Evolutionary conservation across 2,329 filamentous ascomycete species (phyloP).

Genomic region (Ceratocystis albifundus): DNA sequence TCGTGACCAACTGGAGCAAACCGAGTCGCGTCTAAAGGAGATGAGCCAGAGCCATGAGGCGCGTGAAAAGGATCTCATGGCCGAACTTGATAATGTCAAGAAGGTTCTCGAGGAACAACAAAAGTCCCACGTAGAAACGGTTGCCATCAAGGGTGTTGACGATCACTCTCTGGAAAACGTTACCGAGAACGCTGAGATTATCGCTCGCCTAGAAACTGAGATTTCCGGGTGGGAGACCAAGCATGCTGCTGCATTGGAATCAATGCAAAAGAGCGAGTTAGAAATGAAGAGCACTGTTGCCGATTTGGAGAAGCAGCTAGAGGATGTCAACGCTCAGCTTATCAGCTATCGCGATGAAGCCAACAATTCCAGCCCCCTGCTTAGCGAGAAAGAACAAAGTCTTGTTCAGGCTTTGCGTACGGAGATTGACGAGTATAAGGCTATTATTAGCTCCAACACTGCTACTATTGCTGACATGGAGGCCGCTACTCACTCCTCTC

Average conservation of each 20-base stretch:
- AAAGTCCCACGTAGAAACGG: constrained; percentile 11
- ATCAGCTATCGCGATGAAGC: constrained; percentile 35
- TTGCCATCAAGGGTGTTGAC: not conserved
- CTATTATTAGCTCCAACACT: constrained; percentile 56
- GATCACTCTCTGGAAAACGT: constrained; percentile 17
- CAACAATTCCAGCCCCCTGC: constrained; percentile 32
- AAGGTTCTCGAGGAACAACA: constrained; percentile 22
- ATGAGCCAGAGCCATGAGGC: constrained; percentile 61
- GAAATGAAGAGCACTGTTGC: constrained; percentile 60
- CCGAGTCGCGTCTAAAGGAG: constrained; percentile 64
- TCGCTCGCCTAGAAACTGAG: constrained; percentile 58
- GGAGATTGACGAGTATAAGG: constrained; percentile 73
- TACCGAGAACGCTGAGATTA: constrained; percentile 26
- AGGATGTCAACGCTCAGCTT: constrained; percentile 43
- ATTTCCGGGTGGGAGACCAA: constrained; percentile 63
- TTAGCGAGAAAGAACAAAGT: constrained; percentile 44
- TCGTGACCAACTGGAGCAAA: constrained; percentile 77
- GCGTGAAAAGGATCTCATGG: constrained; percentile 62
- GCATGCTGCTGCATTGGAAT: constrained; percentile 58
- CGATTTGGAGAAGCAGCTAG: constrained; percentile 54
- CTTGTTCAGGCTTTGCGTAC: constrained; percentile 51
- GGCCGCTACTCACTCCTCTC: constrained; percentile 53
- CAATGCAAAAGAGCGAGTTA: constrained; percentile 60
- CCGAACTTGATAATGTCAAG: constrained; percentile 49
- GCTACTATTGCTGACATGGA: constrained; percentile 64